These are phyloP conservation scores for Penicillium expansum DNA, from an alignment of 2,329 filamentous ascomycete species.

Conservation along the genomic window DNA sequence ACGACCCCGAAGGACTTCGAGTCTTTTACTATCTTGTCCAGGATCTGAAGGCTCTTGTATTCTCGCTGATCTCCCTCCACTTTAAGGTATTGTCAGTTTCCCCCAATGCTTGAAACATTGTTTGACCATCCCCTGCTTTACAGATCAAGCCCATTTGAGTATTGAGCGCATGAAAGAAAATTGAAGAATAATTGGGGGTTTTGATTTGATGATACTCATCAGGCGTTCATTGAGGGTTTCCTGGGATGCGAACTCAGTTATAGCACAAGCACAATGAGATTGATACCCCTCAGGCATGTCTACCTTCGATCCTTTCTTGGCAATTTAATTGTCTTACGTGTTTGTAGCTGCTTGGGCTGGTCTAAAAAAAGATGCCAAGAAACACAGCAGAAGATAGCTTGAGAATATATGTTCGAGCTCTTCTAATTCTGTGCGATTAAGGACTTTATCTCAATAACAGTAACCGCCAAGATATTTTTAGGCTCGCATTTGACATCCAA, in stretches of 20 bases:
- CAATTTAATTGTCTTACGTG: neutral
- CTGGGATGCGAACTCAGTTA: slow-evolving; percentile 9
- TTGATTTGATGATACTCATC: slow-evolving; percentile 22
- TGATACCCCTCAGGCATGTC: slow-evolving; percentile 5
- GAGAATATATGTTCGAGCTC: neutral
- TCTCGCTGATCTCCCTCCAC: slow-evolving; percentile 92
- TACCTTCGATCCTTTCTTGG: neutral
- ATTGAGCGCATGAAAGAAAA: neutral
- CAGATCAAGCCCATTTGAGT: slow-evolving; percentile 54
- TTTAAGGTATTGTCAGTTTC: slow-evolving; percentile 67
- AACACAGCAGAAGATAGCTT: neutral
- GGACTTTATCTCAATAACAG: neutral
- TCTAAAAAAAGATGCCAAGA: neutral
- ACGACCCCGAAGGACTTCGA: slow-evolving; percentile 89
- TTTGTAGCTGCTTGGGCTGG: neutral
- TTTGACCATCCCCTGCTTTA: slow-evolving; percentile 3
- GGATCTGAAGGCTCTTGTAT: slow-evolving; percentile 93
- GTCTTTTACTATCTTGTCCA: slow-evolving; percentile 99
- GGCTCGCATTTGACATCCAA: neutral
- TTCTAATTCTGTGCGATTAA: neutral
- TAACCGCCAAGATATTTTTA: neutral
- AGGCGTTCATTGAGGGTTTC: slow-evolving; percentile 22
- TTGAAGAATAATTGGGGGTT: slow-evolving; percentile 4
- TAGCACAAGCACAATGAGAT: slow-evolving; percentile 7
- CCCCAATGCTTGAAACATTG: neutral